Evolutionary conservation across 495 filamentous ascomycete genomes (phyloP).

Genomic region (Trichoderma reesei): DNA sequence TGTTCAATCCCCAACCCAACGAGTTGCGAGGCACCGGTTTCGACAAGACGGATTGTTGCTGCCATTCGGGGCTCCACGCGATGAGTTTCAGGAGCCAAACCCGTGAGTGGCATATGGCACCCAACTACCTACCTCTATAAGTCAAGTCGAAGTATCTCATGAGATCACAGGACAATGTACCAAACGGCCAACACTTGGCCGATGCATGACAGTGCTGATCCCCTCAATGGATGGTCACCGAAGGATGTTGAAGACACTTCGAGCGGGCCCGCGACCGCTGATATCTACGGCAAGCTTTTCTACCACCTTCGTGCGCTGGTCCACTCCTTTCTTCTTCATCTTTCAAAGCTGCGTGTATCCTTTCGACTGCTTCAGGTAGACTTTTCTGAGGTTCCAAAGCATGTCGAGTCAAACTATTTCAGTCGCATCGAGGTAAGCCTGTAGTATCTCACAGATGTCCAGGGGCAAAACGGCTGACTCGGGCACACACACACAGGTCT

Average conservation of each 20-base stretch:
- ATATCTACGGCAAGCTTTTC: conserved; percentile 27
- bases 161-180: neutral
- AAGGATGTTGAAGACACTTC: conserved; percentile 17
- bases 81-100: neutral
- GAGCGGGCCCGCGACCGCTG: conserved; percentile 9
- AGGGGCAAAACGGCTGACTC: too few relatives aligned
- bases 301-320: conserved; percentile 17
- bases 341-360: neutral
- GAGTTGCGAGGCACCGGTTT: conserved; percentile 21
- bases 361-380: neutral
- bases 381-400: neutral
- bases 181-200: neutral
- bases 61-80: conserved; percentile 25
- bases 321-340: neutral
- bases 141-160: too few relatives aligned
- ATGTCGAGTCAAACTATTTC: neutral
- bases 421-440: neutral
- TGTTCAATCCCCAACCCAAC: neutral
- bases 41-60: conserved; percentile 27
- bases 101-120: neutral
- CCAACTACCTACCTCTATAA: too few relatives aligned
- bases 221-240: conserved; percentile 17
- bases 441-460: too few relatives aligned
- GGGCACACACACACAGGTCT: neutral
- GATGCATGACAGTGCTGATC: neutral